These are phyloP conservation scores for Lactuca saligna DNA, from an alignment of 129 eudicot species.

Conservation along the genomic window DNA sequence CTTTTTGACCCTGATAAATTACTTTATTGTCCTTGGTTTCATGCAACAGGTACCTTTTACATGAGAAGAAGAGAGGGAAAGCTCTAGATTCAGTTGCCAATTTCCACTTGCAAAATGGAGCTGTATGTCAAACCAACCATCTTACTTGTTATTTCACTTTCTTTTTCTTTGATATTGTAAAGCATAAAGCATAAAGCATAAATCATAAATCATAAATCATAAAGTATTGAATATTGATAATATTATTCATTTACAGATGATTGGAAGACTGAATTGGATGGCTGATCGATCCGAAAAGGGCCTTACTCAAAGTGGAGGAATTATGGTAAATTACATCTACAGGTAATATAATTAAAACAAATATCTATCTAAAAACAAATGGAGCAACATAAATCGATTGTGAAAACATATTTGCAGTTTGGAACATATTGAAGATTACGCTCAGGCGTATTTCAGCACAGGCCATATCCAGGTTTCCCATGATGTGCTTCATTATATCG, in stretches of 20 bases:
- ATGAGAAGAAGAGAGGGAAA: constrained; percentile 95
- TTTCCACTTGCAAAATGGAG: constrained; percentile 98
- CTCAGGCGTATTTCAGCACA: constrained; percentile 76
- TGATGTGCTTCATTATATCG: constrained; percentile 46
- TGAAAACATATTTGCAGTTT: constrained; percentile 46
- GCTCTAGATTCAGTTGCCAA: constrained; percentile 95
- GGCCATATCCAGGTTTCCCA: constrained; percentile 71
- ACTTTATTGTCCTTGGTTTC: constrained; percentile 13
- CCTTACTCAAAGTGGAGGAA: constrained; percentile 81
- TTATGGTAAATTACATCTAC: constrained; percentile 92
- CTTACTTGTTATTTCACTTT: not conserved
- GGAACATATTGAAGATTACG: constrained; percentile 85
- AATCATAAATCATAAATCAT: no score
- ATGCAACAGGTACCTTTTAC: constrained; percentile 62
- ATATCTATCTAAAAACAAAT: not conserved
- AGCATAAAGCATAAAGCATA: no score
- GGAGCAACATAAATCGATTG: not conserved
- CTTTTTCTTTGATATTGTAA: constrained; percentile 1
- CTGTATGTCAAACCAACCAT: constrained; percentile 48
- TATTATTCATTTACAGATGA: constrained; percentile 35
- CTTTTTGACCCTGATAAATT: not conserved
- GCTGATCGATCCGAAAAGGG: constrained; percentile 90
- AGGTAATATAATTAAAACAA: constrained; percentile 33
- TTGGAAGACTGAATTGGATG: constrained; percentile 92
- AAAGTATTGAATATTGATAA: not conserved